These are phyloP conservation scores for Elsinoe necatrix DNA, from an alignment of 2,329 filamentous ascomycete genomes.

Conservation along the genomic window DNA sequence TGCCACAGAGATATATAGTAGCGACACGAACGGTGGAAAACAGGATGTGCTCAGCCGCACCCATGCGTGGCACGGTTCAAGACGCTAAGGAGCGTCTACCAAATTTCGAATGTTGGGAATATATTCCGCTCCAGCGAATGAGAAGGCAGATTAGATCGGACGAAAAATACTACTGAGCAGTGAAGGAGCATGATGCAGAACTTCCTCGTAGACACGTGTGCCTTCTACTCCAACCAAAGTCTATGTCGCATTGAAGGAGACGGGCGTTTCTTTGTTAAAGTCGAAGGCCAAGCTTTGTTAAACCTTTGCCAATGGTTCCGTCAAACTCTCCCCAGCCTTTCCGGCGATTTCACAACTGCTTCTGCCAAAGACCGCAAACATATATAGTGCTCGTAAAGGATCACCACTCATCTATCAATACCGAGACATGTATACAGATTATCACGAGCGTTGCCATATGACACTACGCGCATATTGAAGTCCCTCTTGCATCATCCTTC, in stretches of 20 bases:
- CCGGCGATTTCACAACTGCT: too few species aligned
- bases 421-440: neutral
- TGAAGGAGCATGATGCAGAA: neutral
- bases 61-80: neutral
- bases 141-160: neutral
- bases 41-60: neutral
- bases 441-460: neutral
- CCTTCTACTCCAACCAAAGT: too few species aligned
- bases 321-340: too few species aligned
- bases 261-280: too few species aligned
- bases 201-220: too few species aligned
- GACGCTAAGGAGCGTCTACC: neutral
- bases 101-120: neutral
- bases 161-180: neutral
- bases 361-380: too few species aligned
- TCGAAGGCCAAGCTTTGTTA: too few species aligned
- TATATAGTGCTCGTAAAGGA: neutral
- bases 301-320: too few species aligned
- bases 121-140: neutral
- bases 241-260: too few species aligned
- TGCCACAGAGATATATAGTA: too few species aligned
- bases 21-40: too few species aligned
- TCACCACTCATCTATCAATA: neutral
- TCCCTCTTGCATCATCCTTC: neutral
- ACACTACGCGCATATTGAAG: neutral